These are phyloP conservation scores for Yamadazyma sp. DNA, from an alignment of 805 yeast species.

Conservation along the genomic window DNA sequence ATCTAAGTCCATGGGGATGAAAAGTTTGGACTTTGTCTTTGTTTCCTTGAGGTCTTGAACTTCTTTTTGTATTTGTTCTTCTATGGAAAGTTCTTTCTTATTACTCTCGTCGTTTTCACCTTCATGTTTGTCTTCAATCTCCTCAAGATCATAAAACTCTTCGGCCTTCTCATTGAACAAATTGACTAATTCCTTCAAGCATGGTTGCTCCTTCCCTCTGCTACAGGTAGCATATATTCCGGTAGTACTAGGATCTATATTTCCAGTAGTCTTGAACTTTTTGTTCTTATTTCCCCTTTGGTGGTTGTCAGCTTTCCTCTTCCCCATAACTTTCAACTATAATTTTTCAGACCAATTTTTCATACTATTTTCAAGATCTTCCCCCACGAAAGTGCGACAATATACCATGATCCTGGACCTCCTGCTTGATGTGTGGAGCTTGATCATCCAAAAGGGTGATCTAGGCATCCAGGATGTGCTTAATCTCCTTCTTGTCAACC, in stretches of 20 bases:
- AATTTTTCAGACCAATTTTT: slow-evolving; percentile 1
- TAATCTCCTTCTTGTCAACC: slow-evolving; percentile 8
- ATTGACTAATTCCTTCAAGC: slow-evolving; percentile 68
- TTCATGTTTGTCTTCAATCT: slow-evolving; percentile 20
- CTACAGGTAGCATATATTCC: slow-evolving; percentile 91
- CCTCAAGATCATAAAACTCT: slow-evolving; percentile 29
- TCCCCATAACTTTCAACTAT: slow-evolving; percentile 24
- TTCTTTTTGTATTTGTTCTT: slow-evolving; percentile 73
- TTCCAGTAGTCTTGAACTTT: slow-evolving; percentile 49
- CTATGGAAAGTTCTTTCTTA: slow-evolving; percentile 53
- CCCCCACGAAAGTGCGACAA: slow-evolving; percentile 1
- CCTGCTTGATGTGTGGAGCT: slow-evolving; percentile 20
- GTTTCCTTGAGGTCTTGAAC: slow-evolving; percentile 56
- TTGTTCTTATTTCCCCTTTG: slow-evolving; percentile 27
- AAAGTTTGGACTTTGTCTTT: slow-evolving; percentile 43
- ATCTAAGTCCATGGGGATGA: slow-evolving; percentile 62
- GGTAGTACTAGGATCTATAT: slow-evolving; percentile 78
- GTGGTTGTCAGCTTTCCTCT: slow-evolving; percentile 24
- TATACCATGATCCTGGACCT: slow-evolving; percentile 9
- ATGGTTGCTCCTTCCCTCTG: slow-evolving; percentile 73
- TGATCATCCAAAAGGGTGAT: slow-evolving; percentile 13
- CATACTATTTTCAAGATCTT: background rate
- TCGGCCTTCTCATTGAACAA: slow-evolving; percentile 47
- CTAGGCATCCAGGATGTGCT: slow-evolving; percentile 15
- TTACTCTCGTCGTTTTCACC: slow-evolving; percentile 30